Evolutionary conservation across 352 stramenopile genomes (phyloP), one percentile per base, ranked within the genome.

Genomic region (Albugo laibachii): DNA sequence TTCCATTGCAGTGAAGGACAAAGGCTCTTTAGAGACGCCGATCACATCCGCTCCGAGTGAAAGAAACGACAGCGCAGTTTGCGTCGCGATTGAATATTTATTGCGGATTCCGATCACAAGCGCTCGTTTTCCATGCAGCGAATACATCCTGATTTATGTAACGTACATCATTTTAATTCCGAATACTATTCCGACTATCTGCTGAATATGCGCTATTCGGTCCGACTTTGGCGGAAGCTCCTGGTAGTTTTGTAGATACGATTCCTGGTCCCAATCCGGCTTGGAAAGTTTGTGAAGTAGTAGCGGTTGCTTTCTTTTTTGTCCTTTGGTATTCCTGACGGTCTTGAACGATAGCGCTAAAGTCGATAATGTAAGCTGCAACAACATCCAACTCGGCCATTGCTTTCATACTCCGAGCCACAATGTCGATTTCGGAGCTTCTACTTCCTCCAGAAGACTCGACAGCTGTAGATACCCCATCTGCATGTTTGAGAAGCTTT

Each of bases 331-430:
- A 63, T 45, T 91, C 77, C 20, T 84, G 63, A 8, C 77, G 62
- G 1, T 64, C 62, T 24, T 87, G 74, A 1, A 86, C 72, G 40
- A 88, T 87, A 1, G 68, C 71, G 0, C 71, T 83, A 48, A 96
- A 96, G 58, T 97, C 87, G 18, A 76, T 66, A 78, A 97, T 94
- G 57, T 96, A 97, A 11, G 82, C 75, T 1, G 80, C 84, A 18
- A 96, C 88, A 12, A 95, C 79, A 43, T 97, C 86, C 11, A 97
- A 65, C 45, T 95, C 73, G 6, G 71, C 58, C 58, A 92, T 82
- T 38, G 87, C 77, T n/a, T 83, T 78, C 34, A 77, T 60, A 8
- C 80, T 81, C 39, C 93, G 81, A 41, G 83, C 68, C 36, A 92
- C 69, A 15, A 96, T 67, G 21, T 95, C 81, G 0, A 65, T 58